Evolutionary conservation across 306 rosid species (phyloP), one percentile per base, ranked within the genome.

Genomic region (Cicer pinnatifidum): DNA sequence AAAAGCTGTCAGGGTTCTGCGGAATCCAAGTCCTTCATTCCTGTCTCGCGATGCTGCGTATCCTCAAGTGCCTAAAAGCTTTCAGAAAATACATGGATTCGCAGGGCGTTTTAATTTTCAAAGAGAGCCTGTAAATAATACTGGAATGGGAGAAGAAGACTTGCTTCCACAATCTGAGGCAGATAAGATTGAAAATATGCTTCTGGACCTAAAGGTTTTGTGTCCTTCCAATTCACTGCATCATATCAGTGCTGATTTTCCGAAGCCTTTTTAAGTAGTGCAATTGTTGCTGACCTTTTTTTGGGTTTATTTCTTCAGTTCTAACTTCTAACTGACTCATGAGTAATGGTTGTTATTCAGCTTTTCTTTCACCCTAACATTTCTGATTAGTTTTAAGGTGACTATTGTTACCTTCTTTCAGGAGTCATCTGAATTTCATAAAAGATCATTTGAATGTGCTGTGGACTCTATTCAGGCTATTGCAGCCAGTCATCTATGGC

Each of bases 401-500:
- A 69, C 77, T 75, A 40, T 10, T 17, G 54, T 79, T 65, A 15
- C 45, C 47, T 76, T 83, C 84, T 60, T 74, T 79, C 87, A 94
- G 99, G 97, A 87, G 66, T 85, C 96, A 43, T 88, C 97, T 66
- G 99, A 91, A 79, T 91, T 91, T 78, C 97, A 88, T 84, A 95
- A 86, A 88, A 87, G 96, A 82, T 88, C 97, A 76, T 95, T 95
- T 78, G 99, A 91, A 79, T 83, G 82, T 81, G 90, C 97, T 59
- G 88, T 92, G 23, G 97, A 91, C 84, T 91, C 97, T 61, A 86
- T 90, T 78, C 89, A 96, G 65, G 88, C 92, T 77, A 76, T 90
- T 58, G 99, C 99, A 10, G 97, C 99, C 67, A 88, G 96, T 80
- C 99, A 87, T 86, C 99, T 95, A 82, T 95, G 99, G 99, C 97